Percentiles rank a stretch among this genome's conserved stretches.
phyloP scores from a whole-genome alignment of 371 early-diverging fungal species.

The Paramicrosporidium saccamoebae region DNA sequence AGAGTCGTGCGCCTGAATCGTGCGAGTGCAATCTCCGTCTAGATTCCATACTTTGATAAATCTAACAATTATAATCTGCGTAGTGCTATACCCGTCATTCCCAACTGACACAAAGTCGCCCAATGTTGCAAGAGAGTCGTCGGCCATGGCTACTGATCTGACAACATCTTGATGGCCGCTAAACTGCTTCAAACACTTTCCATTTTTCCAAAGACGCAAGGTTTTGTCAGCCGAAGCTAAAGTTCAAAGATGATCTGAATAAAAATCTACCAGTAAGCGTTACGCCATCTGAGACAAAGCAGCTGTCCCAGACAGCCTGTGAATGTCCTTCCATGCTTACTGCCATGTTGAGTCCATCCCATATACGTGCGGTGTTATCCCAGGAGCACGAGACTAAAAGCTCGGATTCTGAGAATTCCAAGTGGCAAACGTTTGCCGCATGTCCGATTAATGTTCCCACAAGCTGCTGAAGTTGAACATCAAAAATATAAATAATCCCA shows the following conservation, averaged over 20 bases:
- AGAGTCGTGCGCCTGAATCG: slow-evolving; percentile 54
- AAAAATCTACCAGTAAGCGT: slow-evolving; percentile 32
- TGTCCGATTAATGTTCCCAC: slow-evolving; percentile 40
- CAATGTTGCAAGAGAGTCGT: too few relatives aligned
- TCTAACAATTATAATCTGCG: too few relatives aligned
- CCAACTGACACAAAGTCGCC: slow-evolving; percentile 45
- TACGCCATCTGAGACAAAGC: slow-evolving; percentile 22
- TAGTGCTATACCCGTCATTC: slow-evolving; percentile 68
- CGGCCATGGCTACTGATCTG: slow-evolving; percentile 34
- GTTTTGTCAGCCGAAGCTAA: slow-evolving; percentile 70
- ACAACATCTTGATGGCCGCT: slow-evolving; percentile 76
- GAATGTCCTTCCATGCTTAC: slow-evolving; percentile 39
- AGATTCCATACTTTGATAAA: slow-evolving; percentile 42
- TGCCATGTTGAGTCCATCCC: slow-evolving; percentile 33
- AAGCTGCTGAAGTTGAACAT: slow-evolving; percentile 17
- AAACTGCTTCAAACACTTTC: slow-evolving; percentile 20
- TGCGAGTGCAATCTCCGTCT: slow-evolving; percentile 29
- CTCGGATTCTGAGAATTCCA: slow-evolving; percentile 22
- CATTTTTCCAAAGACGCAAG: slow-evolving; percentile 52
- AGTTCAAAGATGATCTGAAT: neutral
- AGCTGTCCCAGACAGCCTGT: slow-evolving; percentile 66
- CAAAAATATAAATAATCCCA: slow-evolving; percentile 39
- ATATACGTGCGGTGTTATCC: slow-evolving; percentile 68
- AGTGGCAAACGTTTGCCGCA: slow-evolving; percentile 43
- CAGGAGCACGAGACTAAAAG: slow-evolving; percentile 65